Conservation (phyloP, 331 rosid species). For the Arachis monticola region DNA sequence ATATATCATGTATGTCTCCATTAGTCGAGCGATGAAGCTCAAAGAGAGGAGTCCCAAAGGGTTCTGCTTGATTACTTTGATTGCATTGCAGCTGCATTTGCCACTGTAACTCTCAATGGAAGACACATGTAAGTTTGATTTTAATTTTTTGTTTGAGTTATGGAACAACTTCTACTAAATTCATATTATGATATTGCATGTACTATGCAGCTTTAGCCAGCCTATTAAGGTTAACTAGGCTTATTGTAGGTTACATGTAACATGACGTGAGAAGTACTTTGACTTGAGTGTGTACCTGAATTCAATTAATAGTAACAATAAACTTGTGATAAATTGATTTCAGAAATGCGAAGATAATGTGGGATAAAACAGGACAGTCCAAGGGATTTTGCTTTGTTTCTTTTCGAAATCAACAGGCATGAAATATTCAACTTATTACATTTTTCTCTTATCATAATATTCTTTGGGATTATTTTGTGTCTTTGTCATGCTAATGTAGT, state of each 20-base stretch:
- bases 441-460: neutral
- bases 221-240: slow-evolving; percentile 99
- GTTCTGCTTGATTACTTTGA: slow-evolving; percentile 73
- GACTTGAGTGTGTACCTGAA: slow-evolving; percentile 16
- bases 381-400: slow-evolving; percentile 79
- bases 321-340: slow-evolving; percentile 19
- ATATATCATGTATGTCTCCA: too few relatives aligned
- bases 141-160: neutral
- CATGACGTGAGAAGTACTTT: slow-evolving; percentile 18
- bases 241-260: slow-evolving; percentile 71
- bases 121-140: slow-evolving; percentile 83
- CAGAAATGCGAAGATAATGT: slow-evolving; percentile 97
- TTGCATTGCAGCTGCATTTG: slow-evolving; percentile 95
- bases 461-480: neutral
- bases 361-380: slow-evolving; percentile 97
- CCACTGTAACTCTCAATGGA: slow-evolving; percentile 92
- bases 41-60: too few relatives aligned
- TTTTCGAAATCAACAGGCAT: slow-evolving; percentile 60
- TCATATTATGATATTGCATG: slow-evolving; percentile 35
- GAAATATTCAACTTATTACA: slow-evolving; percentile 9
- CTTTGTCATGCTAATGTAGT: slow-evolving; percentile 23
- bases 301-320: slow-evolving; percentile 6
- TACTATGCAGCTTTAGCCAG: slow-evolving; percentile 81
- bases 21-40: too few relatives aligned
- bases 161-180: slow-evolving; percentile 28